These are phyloP conservation scores for Eragrostis nindensis DNA, from an alignment of 176 grass and related monocot species.

Conservation along the genomic window DNA sequence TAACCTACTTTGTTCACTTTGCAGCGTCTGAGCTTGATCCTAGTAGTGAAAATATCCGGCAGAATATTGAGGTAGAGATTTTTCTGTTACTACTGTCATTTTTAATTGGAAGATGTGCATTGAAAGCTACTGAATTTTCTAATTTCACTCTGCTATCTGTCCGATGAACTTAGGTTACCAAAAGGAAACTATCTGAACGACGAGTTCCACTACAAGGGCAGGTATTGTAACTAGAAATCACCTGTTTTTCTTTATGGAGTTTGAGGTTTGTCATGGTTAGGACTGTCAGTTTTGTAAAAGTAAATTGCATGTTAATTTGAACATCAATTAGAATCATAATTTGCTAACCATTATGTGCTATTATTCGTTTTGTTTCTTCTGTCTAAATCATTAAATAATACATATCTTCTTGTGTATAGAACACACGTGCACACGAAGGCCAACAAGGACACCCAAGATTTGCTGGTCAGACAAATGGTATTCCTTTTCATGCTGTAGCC, in stretches of 20 bases:
- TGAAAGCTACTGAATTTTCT: neutral
- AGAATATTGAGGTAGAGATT: constrained; percentile 79
- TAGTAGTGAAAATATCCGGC: constrained; percentile 63
- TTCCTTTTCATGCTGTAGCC: constrained; percentile 49
- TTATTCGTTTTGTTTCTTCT: constrained; percentile 8
- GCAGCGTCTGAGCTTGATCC: constrained; percentile 61
- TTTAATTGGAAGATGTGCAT: neutral
- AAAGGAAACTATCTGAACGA: constrained; percentile 59
- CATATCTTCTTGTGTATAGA: constrained; percentile 36
- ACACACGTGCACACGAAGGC: constrained; percentile 32
- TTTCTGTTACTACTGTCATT: constrained; percentile 3
- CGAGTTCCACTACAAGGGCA: constrained; percentile 40
- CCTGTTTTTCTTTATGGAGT: neutral
- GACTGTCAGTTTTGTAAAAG: neutral
- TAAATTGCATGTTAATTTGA: neutral
- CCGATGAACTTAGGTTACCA: constrained; percentile 53
- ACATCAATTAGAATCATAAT: constrained; percentile 10
- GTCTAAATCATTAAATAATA: constrained; percentile 21
- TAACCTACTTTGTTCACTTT: constrained; percentile 18
- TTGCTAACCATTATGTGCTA: neutral
- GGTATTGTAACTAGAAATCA: constrained; percentile 43
- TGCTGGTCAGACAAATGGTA: constrained; percentile 34
- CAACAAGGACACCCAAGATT: constrained; percentile 42
- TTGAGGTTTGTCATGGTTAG: neutral
- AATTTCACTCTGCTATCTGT: neutral